These are phyloP conservation scores for Metschnikowia reukaufii DNA, from an alignment of 805 yeast species.

Conservation along the genomic window DNA sequence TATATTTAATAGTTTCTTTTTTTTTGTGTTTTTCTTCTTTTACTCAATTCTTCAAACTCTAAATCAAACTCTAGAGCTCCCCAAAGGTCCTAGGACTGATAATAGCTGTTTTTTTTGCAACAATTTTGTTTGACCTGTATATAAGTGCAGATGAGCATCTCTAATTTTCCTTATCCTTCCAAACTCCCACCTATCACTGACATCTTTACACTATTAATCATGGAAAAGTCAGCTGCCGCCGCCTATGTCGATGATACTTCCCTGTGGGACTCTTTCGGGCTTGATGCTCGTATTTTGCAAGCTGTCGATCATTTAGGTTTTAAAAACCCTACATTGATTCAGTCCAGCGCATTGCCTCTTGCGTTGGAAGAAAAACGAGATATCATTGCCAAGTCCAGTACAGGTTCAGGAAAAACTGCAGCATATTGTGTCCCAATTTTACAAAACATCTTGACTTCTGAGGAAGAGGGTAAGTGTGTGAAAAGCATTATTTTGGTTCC, in stretches of 20 bases:
- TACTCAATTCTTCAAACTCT: too few relatives aligned
- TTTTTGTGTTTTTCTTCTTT: too few relatives aligned
- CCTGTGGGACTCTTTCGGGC: slow-evolving; percentile 70
- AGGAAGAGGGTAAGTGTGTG: slow-evolving; percentile 29
- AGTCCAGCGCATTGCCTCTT: slow-evolving; percentile 86
- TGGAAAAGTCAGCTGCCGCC: slow-evolving; percentile 50
- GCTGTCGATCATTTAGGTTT: slow-evolving; percentile 81
- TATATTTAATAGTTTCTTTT: too few relatives aligned
- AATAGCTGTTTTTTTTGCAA: too few relatives aligned
- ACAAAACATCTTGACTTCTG: slow-evolving; percentile 62
- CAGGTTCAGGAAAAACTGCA: slow-evolving; percentile 95
- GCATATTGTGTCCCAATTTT: slow-evolving; percentile 87
- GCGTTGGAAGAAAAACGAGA: slow-evolving; percentile 90
- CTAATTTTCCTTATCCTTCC: slow-evolving; percentile 10
- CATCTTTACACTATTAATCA: background rate
- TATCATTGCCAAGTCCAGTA: slow-evolving; percentile 88
- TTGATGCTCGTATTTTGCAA: slow-evolving; percentile 81
- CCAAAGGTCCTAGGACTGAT: too few relatives aligned
- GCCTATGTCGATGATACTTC: slow-evolving; percentile 70
- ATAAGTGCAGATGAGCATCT: slow-evolving; percentile 19
- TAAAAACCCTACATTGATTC: slow-evolving; percentile 85
- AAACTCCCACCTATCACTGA: background rate
- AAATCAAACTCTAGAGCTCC: too few relatives aligned
- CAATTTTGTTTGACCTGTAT: too few relatives aligned
- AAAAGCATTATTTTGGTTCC: slow-evolving; percentile 83